These are phyloP conservation scores for Mimosa pudica DNA, from an alignment of 306 rosid species.

Conservation along the genomic window DNA sequence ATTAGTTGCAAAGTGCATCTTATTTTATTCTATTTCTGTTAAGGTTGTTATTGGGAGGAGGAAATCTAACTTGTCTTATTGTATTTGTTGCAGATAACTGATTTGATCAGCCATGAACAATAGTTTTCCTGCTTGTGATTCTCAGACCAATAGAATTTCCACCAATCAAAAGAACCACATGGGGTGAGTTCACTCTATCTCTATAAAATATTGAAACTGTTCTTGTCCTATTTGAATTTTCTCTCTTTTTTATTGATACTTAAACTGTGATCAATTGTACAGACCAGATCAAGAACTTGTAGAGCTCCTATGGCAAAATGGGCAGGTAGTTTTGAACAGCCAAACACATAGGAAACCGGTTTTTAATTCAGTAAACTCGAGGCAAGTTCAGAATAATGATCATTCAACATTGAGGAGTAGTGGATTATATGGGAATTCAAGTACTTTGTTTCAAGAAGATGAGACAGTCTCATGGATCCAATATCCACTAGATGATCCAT, in stretches of 20 bases:
- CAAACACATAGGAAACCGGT: slow-evolving; percentile 55
- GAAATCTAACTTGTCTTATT: slow-evolving; percentile 32
- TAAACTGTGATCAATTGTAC: slow-evolving; percentile 43
- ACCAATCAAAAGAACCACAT: slow-evolving; percentile 56
- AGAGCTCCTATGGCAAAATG: slow-evolving; percentile 82
- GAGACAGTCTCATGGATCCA: slow-evolving; percentile 67
- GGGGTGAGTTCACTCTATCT: slow-evolving; percentile 58
- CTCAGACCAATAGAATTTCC: slow-evolving; percentile 52
- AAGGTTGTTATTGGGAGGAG: slow-evolving; percentile 2
- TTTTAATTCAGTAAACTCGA: slow-evolving; percentile 39
- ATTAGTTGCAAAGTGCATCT: slow-evolving; percentile 14
- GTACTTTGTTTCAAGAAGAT: slow-evolving; percentile 58
- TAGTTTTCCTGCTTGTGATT: slow-evolving; percentile 64
- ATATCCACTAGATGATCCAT: slow-evolving; percentile 63
- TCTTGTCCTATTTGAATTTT: slow-evolving; percentile 23
- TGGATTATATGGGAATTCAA: slow-evolving; percentile 51
- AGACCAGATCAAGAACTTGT: slow-evolving; percentile 72
- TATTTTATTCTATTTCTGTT: slow-evolving; percentile 31
- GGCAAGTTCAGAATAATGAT: slow-evolving; percentile 59
- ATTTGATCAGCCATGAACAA: slow-evolving; percentile 60
- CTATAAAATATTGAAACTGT: slow-evolving; percentile 15
- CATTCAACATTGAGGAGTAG: slow-evolving; percentile 38
- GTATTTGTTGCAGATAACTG: slow-evolving; percentile 44
- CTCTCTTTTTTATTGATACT: background rate
- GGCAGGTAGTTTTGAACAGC: slow-evolving; percentile 78